Evolutionary conservation across 2,329 filamentous ascomycete genomes (phyloP).

Genomic region (Paraphoma sp.): DNA sequence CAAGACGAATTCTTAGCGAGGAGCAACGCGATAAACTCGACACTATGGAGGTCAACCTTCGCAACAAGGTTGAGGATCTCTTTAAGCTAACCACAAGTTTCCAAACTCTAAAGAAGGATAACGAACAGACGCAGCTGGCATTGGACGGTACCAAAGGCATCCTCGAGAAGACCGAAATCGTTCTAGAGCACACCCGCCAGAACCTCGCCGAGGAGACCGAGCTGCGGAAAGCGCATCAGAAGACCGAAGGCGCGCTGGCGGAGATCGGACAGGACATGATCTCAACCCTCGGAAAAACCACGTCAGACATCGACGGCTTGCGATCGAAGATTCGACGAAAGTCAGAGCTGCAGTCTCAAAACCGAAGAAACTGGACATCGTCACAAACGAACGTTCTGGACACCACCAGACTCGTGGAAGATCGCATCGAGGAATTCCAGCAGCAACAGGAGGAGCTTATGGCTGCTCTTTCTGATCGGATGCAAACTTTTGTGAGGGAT

Average conservation of each 20-base stretch:
- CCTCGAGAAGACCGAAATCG: constrained; percentile 85
- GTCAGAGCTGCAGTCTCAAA: constrained; percentile 80
- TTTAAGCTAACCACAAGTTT: constrained; percentile 87
- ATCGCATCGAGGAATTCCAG: constrained; percentile 75
- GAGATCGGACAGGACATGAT: constrained; percentile 78
- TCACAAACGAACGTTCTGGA: constrained; percentile 78
- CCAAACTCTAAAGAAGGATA: constrained; percentile 86
- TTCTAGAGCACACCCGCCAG: constrained; percentile 77
- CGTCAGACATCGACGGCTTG: constrained; percentile 79
- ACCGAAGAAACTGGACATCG: constrained; percentile 78
- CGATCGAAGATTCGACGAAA: constrained; percentile 87
- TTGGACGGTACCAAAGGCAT: constrained; percentile 83
- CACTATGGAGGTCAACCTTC: constrained; percentile 86
- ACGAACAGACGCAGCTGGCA: constrained; percentile 74
- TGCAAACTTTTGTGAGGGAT: constrained; percentile 76
- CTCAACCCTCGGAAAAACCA: constrained; percentile 76
- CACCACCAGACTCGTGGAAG: constrained; percentile 79
- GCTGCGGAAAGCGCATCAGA: constrained; percentile 81
- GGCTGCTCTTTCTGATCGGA: constrained; percentile 69
- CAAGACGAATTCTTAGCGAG: constrained; percentile 85
- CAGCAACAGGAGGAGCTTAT: constrained; percentile 76
- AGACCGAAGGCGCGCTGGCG: constrained; percentile 80
- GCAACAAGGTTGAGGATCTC: constrained; percentile 92
- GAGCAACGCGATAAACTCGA: constrained; percentile 93
- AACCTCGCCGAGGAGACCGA: constrained; percentile 79